Evolutionary conservation across 148 eudicot genomes (phyloP).

Genomic region (Nyssa sinensis): DNA sequence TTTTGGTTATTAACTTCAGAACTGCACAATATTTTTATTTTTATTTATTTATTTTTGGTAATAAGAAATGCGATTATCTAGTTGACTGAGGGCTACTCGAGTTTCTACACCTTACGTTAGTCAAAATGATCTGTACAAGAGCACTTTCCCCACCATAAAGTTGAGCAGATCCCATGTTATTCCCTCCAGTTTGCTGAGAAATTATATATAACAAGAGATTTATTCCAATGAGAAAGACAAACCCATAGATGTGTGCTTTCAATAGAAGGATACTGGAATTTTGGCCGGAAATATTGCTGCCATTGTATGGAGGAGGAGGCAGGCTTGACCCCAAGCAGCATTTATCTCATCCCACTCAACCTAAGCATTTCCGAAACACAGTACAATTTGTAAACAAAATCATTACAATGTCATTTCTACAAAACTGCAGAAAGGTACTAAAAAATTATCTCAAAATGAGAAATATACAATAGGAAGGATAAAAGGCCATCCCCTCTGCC

Average conservation of each 20-base stretch:
- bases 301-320: slow-evolving; percentile 97
- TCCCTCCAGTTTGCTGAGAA: neutral
- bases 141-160: neutral
- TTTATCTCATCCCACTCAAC: slow-evolving; percentile 99
- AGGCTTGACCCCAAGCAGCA: slow-evolving; percentile 99
- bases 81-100: neutral
- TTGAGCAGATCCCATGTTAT: neutral
- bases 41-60: too few species aligned
- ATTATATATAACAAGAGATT: neutral
- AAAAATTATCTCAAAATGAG: neutral
- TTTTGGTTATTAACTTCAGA: neutral
- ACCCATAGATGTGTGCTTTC: neutral
- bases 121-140: neutral
- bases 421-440: neutral
- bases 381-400: slow-evolving; percentile 5
- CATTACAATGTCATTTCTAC: neutral
- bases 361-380: slow-evolving; percentile 36
- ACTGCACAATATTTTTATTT: neutral
- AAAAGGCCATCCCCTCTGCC: neutral
- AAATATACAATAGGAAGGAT: neutral
- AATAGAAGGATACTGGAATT: slow-evolving; percentile 82
- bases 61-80: too few species aligned
- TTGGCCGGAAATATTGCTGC: slow-evolving; percentile 91
- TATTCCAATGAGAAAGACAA: neutral
- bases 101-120: neutral